Percentiles rank a stretch among this genome's conserved stretches.
These are phyloP conservation scores for Chaetomium globosum DNA, from an alignment of 2,329 filamentous ascomycete genomes.

Conservation along the genomic window DNA sequence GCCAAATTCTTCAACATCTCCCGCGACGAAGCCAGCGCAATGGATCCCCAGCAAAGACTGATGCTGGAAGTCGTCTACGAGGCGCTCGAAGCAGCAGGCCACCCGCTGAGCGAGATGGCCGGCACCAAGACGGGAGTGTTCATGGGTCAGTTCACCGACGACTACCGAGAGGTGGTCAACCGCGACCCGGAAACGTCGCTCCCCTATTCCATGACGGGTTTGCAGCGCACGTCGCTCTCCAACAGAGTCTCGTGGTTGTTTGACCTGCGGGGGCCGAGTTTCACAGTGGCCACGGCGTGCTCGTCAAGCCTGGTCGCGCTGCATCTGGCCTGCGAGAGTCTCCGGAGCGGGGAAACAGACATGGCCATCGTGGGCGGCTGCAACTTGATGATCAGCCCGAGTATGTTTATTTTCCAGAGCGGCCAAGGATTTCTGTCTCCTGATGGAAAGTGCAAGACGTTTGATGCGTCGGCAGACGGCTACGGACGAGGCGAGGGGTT, in stretches of 20 bases:
- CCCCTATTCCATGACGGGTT: slow-evolving; percentile 9
- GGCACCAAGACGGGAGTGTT: not conserved
- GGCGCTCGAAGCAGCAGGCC: not conserved
- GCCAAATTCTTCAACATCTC: slow-evolving; percentile 8
- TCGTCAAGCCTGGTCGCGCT: slow-evolving; percentile 32
- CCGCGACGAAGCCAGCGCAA: not conserved
- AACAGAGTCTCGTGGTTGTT: slow-evolving; percentile 45
- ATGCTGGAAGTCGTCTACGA: slow-evolving; percentile 8
- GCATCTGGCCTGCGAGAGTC: slow-evolving; percentile 36
- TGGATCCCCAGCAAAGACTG: slow-evolving; percentile 7
- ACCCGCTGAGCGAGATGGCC: not conserved
- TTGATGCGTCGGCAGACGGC: not conserved
- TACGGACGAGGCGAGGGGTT: slow-evolving; percentile 8
- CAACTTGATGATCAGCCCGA: slow-evolving; percentile 1
- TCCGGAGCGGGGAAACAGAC: not conserved
- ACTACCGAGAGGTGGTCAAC: not conserved
- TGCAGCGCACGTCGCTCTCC: slow-evolving; percentile 24
- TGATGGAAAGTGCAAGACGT: slow-evolving; percentile 10
- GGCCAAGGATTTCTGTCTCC: slow-evolving; percentile 8
- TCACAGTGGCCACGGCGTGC: slow-evolving; percentile 32
- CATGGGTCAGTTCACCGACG: slow-evolving; percentile 9
- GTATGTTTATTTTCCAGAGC: slow-evolving; percentile 5
- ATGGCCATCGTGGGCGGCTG: slow-evolving; percentile 8
- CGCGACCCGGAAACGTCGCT: slow-evolving; percentile 2
- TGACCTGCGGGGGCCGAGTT: slow-evolving; percentile 27